Evolutionary conservation across 2,329 filamentous ascomycete species (phyloP).

Genomic region (Aspergillus floridensis): DNA sequence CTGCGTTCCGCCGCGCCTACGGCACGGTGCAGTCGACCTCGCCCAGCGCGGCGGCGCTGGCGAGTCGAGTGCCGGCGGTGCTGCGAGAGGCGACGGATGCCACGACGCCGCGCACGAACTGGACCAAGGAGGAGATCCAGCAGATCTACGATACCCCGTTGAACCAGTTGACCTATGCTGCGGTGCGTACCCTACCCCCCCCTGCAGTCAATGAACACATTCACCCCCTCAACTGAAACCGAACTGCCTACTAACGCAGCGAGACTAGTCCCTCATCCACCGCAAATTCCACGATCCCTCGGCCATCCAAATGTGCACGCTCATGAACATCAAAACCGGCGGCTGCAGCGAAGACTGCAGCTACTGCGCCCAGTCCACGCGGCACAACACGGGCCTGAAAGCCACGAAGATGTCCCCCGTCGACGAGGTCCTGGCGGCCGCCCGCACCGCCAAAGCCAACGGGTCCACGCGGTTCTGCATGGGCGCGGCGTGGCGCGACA

Average conservation of each 20-base stretch:
- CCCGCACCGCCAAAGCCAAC: slow-evolving; percentile 73
- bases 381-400: slow-evolving; percentile 73
- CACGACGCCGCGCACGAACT: slow-evolving; percentile 62
- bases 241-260: neutral
- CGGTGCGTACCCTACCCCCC: slow-evolving; percentile 27
- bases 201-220: no score
- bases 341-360: slow-evolving; percentile 91
- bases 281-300: slow-evolving; percentile 80
- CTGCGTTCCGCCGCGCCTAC: slow-evolving; percentile 33
- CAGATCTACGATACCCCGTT: slow-evolving; percentile 79
- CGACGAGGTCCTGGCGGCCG: slow-evolving; percentile 75
- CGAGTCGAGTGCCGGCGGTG: slow-evolving; percentile 30
- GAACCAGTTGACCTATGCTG: slow-evolving; percentile 72
- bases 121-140: slow-evolving; percentile 78
- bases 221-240: no score
- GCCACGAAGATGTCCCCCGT: slow-evolving; percentile 77
- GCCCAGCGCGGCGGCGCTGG: slow-evolving; percentile 30
- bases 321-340: slow-evolving; percentile 96
- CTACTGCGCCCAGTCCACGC: slow-evolving; percentile 86
- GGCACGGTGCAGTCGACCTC: slow-evolving; percentile 39
- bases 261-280: slow-evolving; percentile 68
- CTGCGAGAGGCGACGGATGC: slow-evolving; percentile 38
- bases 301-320: slow-evolving; percentile 85
- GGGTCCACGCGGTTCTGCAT: slow-evolving; percentile 92
- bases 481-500: slow-evolving; percentile 91